Evolutionary conservation across 2,329 filamentous ascomycete species (phyloP).

Genomic region (Ophiosphaerella herpotricha): DNA sequence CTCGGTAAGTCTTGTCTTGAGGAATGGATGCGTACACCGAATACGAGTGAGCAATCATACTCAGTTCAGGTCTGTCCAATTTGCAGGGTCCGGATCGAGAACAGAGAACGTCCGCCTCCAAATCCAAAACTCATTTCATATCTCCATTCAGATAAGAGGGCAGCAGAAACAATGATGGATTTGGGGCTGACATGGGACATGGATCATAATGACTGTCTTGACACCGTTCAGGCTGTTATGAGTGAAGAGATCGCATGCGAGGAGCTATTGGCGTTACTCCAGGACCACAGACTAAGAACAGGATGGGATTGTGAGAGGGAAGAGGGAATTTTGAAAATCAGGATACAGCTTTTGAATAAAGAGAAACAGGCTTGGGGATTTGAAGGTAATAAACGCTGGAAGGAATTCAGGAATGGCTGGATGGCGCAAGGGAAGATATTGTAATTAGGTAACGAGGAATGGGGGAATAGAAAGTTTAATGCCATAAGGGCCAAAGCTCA

Average conservation of each 20-base stretch:
- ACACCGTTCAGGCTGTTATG: constrained; percentile 15
- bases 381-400: constrained; percentile 12
- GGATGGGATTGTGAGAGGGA: constrained; percentile 1
- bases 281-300: background rate
- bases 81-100: constrained; percentile 25
- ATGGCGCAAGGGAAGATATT: background rate
- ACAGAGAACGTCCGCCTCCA: background rate
- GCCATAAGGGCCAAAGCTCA: no score
- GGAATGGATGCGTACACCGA: constrained; percentile 27
- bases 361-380: constrained; percentile 27
- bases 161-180: constrained; percentile 4
- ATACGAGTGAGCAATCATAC: constrained; percentile 24
- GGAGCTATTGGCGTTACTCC: constrained; percentile 12
- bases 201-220: constrained; percentile 13
- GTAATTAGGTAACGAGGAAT: background rate
- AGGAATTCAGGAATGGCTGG: constrained; percentile 17
- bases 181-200: constrained; percentile 14
- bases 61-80: constrained; percentile 26
- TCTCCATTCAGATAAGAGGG: constrained; percentile 7
- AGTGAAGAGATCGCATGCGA: constrained; percentile 25
- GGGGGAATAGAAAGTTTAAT: constrained; percentile 9
- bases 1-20: constrained; percentile 29
- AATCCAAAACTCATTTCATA: constrained; percentile 6
- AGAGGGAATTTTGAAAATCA: constrained; percentile 3
- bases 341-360: constrained; percentile 8